These are phyloP conservation scores for Ophiostoma fasciatum DNA, from an alignment of 2,329 filamentous ascomycete genomes.

Conservation along the genomic window DNA sequence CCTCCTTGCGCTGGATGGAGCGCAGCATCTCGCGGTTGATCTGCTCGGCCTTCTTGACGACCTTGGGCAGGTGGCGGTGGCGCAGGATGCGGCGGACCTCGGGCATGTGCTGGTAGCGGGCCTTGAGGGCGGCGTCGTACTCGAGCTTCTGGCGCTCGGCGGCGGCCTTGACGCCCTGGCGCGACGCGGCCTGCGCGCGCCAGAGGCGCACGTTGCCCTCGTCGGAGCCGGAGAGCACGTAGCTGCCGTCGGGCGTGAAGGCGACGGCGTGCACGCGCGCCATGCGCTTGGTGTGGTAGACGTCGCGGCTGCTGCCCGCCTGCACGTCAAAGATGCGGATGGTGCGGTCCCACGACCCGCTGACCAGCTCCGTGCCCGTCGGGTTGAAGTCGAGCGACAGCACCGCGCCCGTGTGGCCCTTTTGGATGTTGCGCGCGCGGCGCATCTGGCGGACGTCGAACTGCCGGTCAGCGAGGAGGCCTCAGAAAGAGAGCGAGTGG, in stretches of 20 bases:
- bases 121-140: conserved; percentile 74
- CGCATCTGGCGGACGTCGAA: conserved; percentile 64
- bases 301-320: conserved; percentile 72
- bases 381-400: conserved; percentile 96
- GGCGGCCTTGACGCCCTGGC: conserved; percentile 74
- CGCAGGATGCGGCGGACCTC: conserved; percentile 82
- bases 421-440: conserved; percentile 14
- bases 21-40: conserved; percentile 86
- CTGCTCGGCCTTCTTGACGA: conserved; percentile 88
- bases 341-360: conserved; percentile 77
- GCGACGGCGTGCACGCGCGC: conserved; percentile 54
- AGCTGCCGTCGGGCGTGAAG: conserved; percentile 68
- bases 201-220: conserved; percentile 81
- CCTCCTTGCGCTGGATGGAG: conserved; percentile 76
- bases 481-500: background rate
- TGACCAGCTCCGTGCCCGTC: conserved; percentile 85
- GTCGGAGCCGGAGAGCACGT: conserved; percentile 79
- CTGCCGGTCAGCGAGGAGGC: background rate
- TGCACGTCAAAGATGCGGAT: conserved; percentile 72
- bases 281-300: conserved; percentile 98
- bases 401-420: conserved; percentile 44
- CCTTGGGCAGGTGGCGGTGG: conserved; percentile 81
- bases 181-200: conserved; percentile 71
- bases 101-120: conserved; percentile 87
- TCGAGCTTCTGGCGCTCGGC: conserved; percentile 77